phyloP scores from a whole-genome alignment of 306 rosid species.

The Canavalia ensiformis region DNA sequence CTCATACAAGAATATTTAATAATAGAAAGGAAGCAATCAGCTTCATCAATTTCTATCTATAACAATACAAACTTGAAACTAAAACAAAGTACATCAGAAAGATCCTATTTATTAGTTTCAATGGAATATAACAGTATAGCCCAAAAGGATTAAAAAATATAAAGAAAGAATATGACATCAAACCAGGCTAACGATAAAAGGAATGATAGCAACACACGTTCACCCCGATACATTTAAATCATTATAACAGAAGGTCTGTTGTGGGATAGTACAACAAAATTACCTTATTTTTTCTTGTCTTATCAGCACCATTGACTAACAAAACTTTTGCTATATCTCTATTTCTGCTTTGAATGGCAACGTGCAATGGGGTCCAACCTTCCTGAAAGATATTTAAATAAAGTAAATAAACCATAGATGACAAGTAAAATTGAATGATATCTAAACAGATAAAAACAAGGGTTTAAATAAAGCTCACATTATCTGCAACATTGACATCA shows the following conservation, averaged over 20 bases:
- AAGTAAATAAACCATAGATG: slow-evolving; percentile 13
- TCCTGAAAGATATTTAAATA: slow-evolving; percentile 60
- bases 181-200: slow-evolving; percentile 32
- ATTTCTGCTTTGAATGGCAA: slow-evolving; percentile 89
- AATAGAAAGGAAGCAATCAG: slow-evolving; percentile 5
- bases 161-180: slow-evolving; percentile 24
- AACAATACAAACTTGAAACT: slow-evolving; percentile 28
- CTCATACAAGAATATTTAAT: background rate
- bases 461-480: slow-evolving; percentile 57
- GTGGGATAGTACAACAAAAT: slow-evolving; percentile 34
- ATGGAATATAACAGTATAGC: background rate
- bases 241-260: background rate
- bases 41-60: slow-evolving; percentile 18
- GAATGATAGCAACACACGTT: slow-evolving; percentile 1
- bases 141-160: slow-evolving; percentile 32
- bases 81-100: slow-evolving; percentile 4
- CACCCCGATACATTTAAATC: slow-evolving; percentile 13
- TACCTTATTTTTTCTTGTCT: slow-evolving; percentile 81
- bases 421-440: background rate
- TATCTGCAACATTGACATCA: slow-evolving; percentile 82
- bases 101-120: slow-evolving; percentile 22
- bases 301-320: slow-evolving; percentile 87
- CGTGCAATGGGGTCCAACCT: slow-evolving; percentile 95
- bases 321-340: slow-evolving; percentile 84
- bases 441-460: slow-evolving; percentile 17